Percentiles rank a stretch among this genome's conserved stretches.
Evolutionary conservation across 306 rosid genomes (phyloP).

Genomic region (Prunus mume): DNA sequence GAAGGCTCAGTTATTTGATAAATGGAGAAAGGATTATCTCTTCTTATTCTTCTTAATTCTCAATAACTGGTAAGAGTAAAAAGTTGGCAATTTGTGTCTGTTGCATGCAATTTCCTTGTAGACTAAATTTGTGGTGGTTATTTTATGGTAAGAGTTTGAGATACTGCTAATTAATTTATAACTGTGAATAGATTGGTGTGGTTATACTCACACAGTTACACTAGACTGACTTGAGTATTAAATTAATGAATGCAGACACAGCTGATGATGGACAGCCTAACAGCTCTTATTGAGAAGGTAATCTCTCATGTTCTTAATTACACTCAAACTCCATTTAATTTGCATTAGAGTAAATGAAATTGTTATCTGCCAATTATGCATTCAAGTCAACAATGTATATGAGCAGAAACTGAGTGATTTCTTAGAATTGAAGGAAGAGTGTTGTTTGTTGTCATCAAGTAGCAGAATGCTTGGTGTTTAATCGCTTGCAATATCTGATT

Average conservation of each 20-base stretch:
- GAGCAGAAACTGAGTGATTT: too few relatives aligned
- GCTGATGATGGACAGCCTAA: constrained; percentile 10
- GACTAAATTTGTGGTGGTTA: not conserved
- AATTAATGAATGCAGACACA: constrained; percentile 10
- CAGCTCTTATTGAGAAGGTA: constrained; percentile 14
- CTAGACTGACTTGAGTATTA: not conserved
- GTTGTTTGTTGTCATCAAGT: too few relatives aligned
- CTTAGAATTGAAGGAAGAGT: too few relatives aligned
- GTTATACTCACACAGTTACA: too few relatives aligned
- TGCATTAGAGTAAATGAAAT: not conserved
- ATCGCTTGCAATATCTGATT: too few relatives aligned
- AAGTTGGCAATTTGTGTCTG: not conserved
- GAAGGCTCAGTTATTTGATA: too few relatives aligned
- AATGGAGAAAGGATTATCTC: too few relatives aligned
- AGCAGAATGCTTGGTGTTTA: too few relatives aligned
- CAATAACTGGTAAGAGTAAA: not conserved
- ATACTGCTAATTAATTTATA: not conserved
- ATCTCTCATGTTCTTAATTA: not conserved
- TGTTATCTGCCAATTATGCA: too few relatives aligned
- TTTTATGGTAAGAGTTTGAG: not conserved
- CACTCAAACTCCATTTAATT: not conserved
- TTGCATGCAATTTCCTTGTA: not conserved
- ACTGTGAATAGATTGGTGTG: not conserved
- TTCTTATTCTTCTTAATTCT: not conserved
- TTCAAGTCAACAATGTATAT: too few relatives aligned